Conservation (phyloP, 805 yeast genomes). For the Teunomyces gatunensis region DNA sequence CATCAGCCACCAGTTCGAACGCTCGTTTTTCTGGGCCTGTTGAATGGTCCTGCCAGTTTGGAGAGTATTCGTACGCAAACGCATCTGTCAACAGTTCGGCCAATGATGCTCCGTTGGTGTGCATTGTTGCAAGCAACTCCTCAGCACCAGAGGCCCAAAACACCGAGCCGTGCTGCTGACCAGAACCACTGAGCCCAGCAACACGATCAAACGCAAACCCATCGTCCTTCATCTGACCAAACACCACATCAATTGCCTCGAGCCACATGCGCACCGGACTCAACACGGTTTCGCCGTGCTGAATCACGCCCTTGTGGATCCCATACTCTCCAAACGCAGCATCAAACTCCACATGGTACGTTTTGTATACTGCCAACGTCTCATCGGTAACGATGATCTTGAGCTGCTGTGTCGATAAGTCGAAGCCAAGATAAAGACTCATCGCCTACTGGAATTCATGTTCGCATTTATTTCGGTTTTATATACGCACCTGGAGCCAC, state of each 20-base stretch:
- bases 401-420: slow-evolving; percentile 85
- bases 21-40: slow-evolving; percentile 65
- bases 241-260: slow-evolving; percentile 70
- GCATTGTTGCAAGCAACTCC: slow-evolving; percentile 36
- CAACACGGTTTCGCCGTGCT: slow-evolving; percentile 53
- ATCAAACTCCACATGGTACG: slow-evolving; percentile 73
- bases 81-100: slow-evolving; percentile 47
- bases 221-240: slow-evolving; percentile 48
- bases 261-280: slow-evolving; percentile 92
- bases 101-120: slow-evolving; percentile 11
- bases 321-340: slow-evolving; percentile 56
- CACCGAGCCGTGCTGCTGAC: slow-evolving; percentile 92
- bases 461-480: background rate
- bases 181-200: slow-evolving; percentile 73
- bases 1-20: slow-evolving; percentile 60
- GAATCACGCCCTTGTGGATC: slow-evolving; percentile 71
- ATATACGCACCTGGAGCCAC: slow-evolving; percentile 43
- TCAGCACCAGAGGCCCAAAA: slow-evolving; percentile 62
- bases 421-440: slow-evolving; percentile 63
- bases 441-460: background rate
- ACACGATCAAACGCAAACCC: slow-evolving; percentile 59
- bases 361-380: slow-evolving; percentile 48
- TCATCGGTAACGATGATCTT: slow-evolving; percentile 67
- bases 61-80: slow-evolving; percentile 64
- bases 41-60: slow-evolving; percentile 95